Percentiles rank a stretch among this genome's conserved stretches.
These are phyloP conservation scores for Rhizophora mangle DNA, from an alignment of 345 rosid genomes.

Conservation along the genomic window DNA sequence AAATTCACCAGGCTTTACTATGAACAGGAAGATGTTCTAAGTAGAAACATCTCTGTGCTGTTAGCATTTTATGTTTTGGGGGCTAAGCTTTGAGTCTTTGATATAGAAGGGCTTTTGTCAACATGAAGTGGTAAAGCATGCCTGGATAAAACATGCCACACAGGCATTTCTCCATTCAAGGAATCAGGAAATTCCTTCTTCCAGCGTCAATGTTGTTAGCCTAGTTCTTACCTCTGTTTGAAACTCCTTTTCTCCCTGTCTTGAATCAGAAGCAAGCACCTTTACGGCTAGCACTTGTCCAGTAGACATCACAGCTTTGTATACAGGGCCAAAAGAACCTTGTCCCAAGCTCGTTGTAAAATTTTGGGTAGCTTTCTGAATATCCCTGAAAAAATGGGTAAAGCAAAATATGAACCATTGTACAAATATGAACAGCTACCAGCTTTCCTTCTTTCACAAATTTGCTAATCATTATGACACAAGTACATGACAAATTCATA, in stretches of 20 bases:
- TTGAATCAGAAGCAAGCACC: conserved; percentile 87
- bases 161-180: background rate
- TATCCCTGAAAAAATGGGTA: conserved; percentile 53
- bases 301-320: conserved; percentile 65
- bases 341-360: conserved; percentile 78
- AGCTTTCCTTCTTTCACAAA: too few species aligned
- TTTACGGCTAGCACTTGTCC: conserved; percentile 77
- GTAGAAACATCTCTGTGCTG: too few species aligned
- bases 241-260: conserved; percentile 91
- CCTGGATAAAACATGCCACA: conserved; percentile 1
- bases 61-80: too few species aligned
- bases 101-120: background rate
- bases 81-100: too few species aligned
- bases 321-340: conserved; percentile 97
- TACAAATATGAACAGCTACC: background rate
- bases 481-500: too few species aligned
- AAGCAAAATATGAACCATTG: background rate
- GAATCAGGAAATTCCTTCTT: background rate
- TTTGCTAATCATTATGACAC: too few species aligned
- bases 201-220: background rate
- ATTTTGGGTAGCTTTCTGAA: conserved; percentile 87
- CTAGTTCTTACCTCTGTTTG: conserved; percentile 70
- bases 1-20: too few species aligned
- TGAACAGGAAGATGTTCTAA: too few species aligned
- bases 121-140: background rate